Evolutionary conservation across 495 filamentous ascomycete genomes (phyloP).

Genomic region (Mytilinidion resinicola): DNA sequence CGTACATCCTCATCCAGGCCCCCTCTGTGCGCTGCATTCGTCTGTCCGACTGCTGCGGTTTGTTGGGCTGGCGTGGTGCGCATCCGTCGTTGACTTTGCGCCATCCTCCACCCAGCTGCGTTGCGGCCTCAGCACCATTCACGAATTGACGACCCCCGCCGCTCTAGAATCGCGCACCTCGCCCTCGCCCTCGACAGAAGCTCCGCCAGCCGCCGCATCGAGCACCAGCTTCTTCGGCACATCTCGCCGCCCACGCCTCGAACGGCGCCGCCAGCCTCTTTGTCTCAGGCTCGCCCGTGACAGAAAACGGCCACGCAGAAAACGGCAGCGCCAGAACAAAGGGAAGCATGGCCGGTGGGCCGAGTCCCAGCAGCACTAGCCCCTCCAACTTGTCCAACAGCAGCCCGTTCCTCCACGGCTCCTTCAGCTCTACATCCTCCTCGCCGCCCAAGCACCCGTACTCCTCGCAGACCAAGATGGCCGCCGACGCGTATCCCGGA

Average conservation of each 20-base stretch:
- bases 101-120: neutral
- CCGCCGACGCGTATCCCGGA: constrained; percentile 25
- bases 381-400: constrained; percentile 27
- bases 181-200: neutral
- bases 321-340: constrained; percentile 12
- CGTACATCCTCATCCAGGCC: too few relatives aligned
- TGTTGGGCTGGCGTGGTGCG: too few relatives aligned
- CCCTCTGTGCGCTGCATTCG: too few relatives aligned
- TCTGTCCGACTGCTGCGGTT: too few relatives aligned
- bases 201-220: constrained; percentile 6
- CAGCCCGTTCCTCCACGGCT: constrained; percentile 28
- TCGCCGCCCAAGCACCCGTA: constrained; percentile 28
- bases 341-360: constrained; percentile 32
- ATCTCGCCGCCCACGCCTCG: constrained; percentile 16
- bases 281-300: neutral
- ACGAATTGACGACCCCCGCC: constrained; percentile 24
- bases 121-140: constrained; percentile 9
- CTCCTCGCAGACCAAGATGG: constrained; percentile 21
- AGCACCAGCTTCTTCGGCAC: constrained; percentile 6
- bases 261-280: constrained; percentile 4
- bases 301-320: neutral
- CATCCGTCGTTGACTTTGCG: neutral
- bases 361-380: constrained; percentile 34
- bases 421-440: constrained; percentile 29
- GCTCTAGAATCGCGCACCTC: constrained; percentile 4